Percentiles rank a stretch among this genome's conserved stretches.
These are phyloP conservation scores for Knoxia roxburghii DNA, from an alignment of 257 asterid species.

Conservation along the genomic window DNA sequence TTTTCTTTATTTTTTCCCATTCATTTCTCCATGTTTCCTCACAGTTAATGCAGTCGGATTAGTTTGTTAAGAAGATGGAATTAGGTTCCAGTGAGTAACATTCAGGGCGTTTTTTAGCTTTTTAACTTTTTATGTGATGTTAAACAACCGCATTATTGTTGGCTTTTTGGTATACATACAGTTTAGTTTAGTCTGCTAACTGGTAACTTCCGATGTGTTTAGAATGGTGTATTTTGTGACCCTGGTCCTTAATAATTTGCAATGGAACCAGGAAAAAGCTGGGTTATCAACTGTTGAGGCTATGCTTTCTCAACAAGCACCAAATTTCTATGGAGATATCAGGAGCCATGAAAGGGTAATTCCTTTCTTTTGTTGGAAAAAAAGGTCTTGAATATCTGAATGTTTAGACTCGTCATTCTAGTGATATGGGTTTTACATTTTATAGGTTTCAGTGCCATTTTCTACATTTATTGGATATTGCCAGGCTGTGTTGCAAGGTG, in stretches of 20 bases:
- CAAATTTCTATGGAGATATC: slow-evolving; percentile 83
- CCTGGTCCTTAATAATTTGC: slow-evolving; percentile 11
- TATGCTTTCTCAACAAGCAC: slow-evolving; percentile 81
- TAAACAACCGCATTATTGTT: background rate
- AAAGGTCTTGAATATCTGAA: background rate
- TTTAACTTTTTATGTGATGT: background rate
- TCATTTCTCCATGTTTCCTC: background rate
- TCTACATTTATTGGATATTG: slow-evolving; percentile 75
- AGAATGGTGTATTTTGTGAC: slow-evolving; percentile 10
- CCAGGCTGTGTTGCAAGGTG: slow-evolving; percentile 42
- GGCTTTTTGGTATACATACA: background rate
- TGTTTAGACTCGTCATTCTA: background rate
- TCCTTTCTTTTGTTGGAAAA: background rate
- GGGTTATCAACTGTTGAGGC: slow-evolving; percentile 77
- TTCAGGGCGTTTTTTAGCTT: background rate
- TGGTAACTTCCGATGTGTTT: background rate
- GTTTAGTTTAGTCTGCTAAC: background rate
- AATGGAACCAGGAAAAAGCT: slow-evolving; percentile 46
- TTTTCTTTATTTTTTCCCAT: background rate
- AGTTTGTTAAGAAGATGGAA: too few species aligned
- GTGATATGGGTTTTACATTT: background rate
- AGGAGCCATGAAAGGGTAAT: slow-evolving; percentile 93
- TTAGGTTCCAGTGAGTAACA: background rate
- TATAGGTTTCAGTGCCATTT: slow-evolving; percentile 68
- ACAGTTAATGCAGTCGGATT: too few species aligned